Conservation (phyloP, 768 basidiomycete species). For the Lactarius trivialis region DNA sequence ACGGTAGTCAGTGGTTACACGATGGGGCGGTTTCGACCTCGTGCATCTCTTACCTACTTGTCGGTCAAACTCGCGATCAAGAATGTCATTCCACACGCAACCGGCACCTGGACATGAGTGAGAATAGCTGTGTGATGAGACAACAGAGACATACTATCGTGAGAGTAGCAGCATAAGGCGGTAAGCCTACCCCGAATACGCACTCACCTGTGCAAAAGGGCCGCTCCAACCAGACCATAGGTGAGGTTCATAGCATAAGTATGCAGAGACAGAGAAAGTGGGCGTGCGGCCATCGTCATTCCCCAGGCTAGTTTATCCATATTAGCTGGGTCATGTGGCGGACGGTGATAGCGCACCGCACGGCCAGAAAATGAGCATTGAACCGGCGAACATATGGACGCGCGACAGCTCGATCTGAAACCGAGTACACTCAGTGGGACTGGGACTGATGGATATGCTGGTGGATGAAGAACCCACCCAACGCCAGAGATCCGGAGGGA, state of each 20-base stretch:
- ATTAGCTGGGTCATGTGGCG: not conserved
- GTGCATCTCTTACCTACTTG: conserved; percentile 18
- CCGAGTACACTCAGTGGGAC: not conserved
- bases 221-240: conserved; percentile 2
- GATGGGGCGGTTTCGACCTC: not conserved
- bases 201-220: conserved; percentile 1
- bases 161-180: not conserved
- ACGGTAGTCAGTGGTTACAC: not conserved
- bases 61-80: conserved; percentile 17
- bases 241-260: conserved; percentile 3
- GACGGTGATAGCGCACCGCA: conserved; percentile 7
- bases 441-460: not conserved
- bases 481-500: not conserved
- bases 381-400: conserved; percentile 27
- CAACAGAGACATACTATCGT: not conserved
- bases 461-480: not conserved
- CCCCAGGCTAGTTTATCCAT: conserved; percentile 18
- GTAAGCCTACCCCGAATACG: not conserved
- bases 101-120: not conserved
- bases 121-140: not conserved
- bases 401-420: conserved; percentile 20
- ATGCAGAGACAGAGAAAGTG: conserved; percentile 11
- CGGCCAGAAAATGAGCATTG: conserved; percentile 25
- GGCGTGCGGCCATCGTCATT: conserved; percentile 23
- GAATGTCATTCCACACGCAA: conserved; percentile 20